Percentiles rank a stretch among this genome's conserved stretches.
These are phyloP conservation scores for Triticum dicoccoides DNA, from an alignment of 176 grass and related monocot genomes.

Conservation along the genomic window DNA sequence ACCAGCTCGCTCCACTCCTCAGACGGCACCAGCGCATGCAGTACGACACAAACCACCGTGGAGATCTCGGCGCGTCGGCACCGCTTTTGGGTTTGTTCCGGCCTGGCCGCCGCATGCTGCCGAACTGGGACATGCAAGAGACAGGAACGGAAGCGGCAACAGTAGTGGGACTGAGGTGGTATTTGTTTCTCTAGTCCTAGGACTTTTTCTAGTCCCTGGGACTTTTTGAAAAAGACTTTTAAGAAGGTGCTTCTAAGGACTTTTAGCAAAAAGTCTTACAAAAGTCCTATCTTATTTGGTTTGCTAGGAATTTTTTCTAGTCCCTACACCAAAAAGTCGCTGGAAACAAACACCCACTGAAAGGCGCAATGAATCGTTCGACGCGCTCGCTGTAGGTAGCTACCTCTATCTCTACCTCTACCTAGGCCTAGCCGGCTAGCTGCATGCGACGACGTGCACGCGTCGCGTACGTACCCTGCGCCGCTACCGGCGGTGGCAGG, in stretches of 20 bases:
- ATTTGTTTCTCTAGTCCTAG: too few species aligned
- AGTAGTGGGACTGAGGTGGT: neutral
- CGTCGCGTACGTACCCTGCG: neutral
- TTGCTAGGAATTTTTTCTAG: too few species aligned
- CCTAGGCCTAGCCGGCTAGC: neutral
- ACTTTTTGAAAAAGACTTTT: too few species aligned
- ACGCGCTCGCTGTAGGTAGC: neutral
- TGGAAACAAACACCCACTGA: neutral
- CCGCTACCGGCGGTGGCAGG: neutral
- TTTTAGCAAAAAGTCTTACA: too few species aligned
- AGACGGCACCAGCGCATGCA: neutral
- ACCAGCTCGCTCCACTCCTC: neutral
- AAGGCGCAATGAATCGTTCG: slow-evolving; percentile 22
- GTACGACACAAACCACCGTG: neutral
- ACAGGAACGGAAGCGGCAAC: slow-evolving; percentile 9
- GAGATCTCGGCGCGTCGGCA: neutral
- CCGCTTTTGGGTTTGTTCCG: neutral
- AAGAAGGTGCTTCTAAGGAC: too few species aligned
- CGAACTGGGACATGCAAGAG: neutral
- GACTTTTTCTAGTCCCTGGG: too few species aligned
- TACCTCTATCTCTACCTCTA: neutral
- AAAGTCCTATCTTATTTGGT: too few species aligned
- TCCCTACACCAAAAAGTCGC: too few species aligned
- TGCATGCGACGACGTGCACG: neutral
- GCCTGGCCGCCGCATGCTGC: neutral